phyloP scores from a whole-genome alignment of 768 basidiomycete species.

The Ramaria rubella region DNA sequence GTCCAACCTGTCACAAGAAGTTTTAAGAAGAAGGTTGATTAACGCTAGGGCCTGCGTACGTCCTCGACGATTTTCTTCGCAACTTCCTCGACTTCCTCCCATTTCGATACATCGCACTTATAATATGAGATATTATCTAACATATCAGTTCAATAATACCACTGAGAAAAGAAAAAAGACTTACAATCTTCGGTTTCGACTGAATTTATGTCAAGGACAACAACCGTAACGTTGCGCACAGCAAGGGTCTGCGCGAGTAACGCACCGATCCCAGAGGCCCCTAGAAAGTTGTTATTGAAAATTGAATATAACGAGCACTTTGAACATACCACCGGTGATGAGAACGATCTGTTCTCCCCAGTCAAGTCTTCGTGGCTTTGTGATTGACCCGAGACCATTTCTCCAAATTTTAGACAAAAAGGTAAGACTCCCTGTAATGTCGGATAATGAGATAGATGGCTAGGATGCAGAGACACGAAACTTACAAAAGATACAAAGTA shows the following conservation, averaged over 20 bases:
- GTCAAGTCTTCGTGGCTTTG: slow-evolving; percentile 54
- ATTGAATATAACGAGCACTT: not conserved
- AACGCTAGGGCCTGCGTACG: slow-evolving; percentile 36
- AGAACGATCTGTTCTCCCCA: slow-evolving; percentile 90
- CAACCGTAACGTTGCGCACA: slow-evolving; percentile 71
- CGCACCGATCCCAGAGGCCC: slow-evolving; percentile 85
- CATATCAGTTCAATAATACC: not conserved
- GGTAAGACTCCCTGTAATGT: slow-evolving; percentile 51
- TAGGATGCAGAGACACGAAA: slow-evolving; percentile 12
- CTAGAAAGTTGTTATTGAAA: slow-evolving; percentile 32
- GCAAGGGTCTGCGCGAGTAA: slow-evolving; percentile 84
- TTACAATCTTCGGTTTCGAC: slow-evolving; percentile 64
- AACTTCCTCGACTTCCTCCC: slow-evolving; percentile 73
- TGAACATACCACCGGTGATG: slow-evolving; percentile 74
- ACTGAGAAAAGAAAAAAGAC: slow-evolving; percentile 16
- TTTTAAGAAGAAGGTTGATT: not conserved
- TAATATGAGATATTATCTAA: slow-evolving; percentile 78
- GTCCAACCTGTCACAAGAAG: slow-evolving; percentile 53
- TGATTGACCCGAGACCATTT: slow-evolving; percentile 63
- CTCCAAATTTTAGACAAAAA: slow-evolving; percentile 71
- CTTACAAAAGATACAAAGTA: slow-evolving; percentile 64
- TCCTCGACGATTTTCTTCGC: slow-evolving; percentile 73
- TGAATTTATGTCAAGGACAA: slow-evolving; percentile 79
- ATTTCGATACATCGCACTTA: slow-evolving; percentile 87
- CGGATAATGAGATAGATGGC: slow-evolving; percentile 8